Evolutionary conservation across 768 basidiomycete species (phyloP).

Genomic region (Mrakia blollopis): DNA sequence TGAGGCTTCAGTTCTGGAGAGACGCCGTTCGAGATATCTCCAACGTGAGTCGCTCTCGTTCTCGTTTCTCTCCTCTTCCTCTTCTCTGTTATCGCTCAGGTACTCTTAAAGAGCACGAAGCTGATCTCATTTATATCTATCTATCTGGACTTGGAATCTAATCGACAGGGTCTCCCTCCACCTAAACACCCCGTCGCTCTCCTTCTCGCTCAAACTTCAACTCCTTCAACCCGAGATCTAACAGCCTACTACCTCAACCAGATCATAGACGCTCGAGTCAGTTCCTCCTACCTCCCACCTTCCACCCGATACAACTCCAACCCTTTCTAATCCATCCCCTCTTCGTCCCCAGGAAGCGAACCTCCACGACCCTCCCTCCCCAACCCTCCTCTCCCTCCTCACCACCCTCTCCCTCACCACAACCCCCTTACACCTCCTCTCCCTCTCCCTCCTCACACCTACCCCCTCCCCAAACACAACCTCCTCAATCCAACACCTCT

Average conservation of each 20-base stretch:
- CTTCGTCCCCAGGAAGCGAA: conserved; percentile 56
- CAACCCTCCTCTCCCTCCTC: conserved; percentile 63
- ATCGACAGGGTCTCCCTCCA: conserved; percentile 60
- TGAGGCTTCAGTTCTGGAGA: conserved; percentile 82
- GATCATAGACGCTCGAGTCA: conserved; percentile 76
- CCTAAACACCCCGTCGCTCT: conserved; percentile 75
- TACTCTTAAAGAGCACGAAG: too few relatives aligned
- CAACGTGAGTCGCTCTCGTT: conserved; percentile 50
- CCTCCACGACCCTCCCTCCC: conserved; percentile 59
- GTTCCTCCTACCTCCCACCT: conserved; percentile 38
- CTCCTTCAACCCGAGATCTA: conserved; percentile 48
- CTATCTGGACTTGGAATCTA: conserved; percentile 32
- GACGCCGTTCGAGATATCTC: conserved; percentile 66
- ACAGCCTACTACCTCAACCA: conserved; percentile 73
- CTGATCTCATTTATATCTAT: neutral
- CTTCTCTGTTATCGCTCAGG: too few relatives aligned
- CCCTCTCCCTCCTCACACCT: conserved; percentile 62
- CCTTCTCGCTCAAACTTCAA: conserved; percentile 58
- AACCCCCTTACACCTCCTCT: conserved; percentile 68
- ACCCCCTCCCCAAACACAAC: conserved; percentile 54
- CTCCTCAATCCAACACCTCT: conserved; percentile 74
- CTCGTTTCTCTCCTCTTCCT: neutral
- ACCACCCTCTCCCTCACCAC: conserved; percentile 75
- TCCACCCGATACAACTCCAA: too few relatives aligned
- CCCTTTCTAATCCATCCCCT: neutral